Conservation (phyloP, 1,284 basidiomycete genomes). For the Peniophora sp. region DNA sequence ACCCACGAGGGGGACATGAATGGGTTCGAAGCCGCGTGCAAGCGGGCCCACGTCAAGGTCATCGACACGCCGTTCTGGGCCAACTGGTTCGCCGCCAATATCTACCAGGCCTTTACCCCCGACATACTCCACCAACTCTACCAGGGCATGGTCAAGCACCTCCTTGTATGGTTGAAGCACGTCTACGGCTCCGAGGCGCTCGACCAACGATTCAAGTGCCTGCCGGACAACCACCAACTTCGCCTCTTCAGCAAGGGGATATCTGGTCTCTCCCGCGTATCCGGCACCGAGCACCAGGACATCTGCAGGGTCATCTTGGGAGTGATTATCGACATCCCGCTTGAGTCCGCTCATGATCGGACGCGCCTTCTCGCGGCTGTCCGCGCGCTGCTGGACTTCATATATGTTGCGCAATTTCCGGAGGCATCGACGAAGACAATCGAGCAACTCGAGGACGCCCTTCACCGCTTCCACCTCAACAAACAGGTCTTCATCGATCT, state of each 20-base stretch:
- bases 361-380: slow-evolving; percentile 2
- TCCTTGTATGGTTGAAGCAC: slow-evolving; percentile 1
- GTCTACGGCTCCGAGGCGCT: slow-evolving; percentile 1
- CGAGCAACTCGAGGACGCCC: slow-evolving; percentile 9
- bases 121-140: slow-evolving; percentile 35
- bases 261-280: slow-evolving; percentile 9
- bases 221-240: background rate
- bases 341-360: background rate
- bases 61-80: slow-evolving; percentile 28
- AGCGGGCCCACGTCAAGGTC: slow-evolving; percentile 8
- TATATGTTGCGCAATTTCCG: slow-evolving; percentile 18
- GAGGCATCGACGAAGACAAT: slow-evolving; percentile 14
- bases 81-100: slow-evolving; percentile 25
- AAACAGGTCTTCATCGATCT: slow-evolving; percentile 14
- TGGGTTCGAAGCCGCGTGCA: slow-evolving; percentile 4
- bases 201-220: background rate
- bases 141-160: slow-evolving; percentile 11
- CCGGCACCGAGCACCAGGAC: slow-evolving; percentile 8
- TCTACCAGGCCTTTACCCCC: slow-evolving; percentile 27
- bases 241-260: slow-evolving; percentile 17
- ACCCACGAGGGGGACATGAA: background rate
- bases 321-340: slow-evolving; percentile 2
- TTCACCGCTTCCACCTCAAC: slow-evolving; percentile 16
- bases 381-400: slow-evolving; percentile 24
- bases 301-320: slow-evolving; percentile 8